phyloP scores from a whole-genome alignment of 179 eudicot species.

The Carnegiea gigantea region DNA sequence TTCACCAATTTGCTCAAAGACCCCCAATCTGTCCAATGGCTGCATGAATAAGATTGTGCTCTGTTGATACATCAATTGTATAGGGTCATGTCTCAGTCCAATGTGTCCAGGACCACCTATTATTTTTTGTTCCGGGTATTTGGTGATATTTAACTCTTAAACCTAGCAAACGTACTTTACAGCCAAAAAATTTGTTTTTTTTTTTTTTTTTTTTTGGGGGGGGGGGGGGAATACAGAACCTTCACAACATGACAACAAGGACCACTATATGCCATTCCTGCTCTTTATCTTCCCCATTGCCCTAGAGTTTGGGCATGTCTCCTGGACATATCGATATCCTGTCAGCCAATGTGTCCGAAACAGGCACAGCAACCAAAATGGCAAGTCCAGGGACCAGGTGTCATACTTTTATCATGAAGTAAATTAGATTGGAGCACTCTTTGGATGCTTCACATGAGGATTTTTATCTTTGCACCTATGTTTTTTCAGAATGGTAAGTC shows the following conservation, averaged over 20 bases:
- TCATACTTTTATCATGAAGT: background rate
- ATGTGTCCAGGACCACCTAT: background rate
- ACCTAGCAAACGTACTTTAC: too few species aligned
- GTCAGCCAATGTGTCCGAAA: background rate
- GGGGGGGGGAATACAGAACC: too few species aligned
- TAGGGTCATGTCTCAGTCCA: background rate
- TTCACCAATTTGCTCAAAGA: too few species aligned
- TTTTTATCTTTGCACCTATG: background rate
- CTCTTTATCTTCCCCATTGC: background rate
- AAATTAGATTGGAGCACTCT: background rate
- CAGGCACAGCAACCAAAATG: background rate
- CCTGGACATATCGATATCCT: background rate
- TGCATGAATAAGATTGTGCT: background rate
- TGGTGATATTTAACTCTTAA: too few species aligned
- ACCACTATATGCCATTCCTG: too few species aligned
- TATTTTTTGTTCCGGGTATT: too few species aligned
- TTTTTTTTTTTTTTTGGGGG: too few species aligned
- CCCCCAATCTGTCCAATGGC: background rate
- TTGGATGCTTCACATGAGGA: background rate
- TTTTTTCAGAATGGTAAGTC: background rate
- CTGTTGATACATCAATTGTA: background rate
- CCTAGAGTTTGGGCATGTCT: background rate
- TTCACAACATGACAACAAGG: too few species aligned
- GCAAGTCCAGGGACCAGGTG: background rate
- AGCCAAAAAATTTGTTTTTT: too few species aligned